Percentiles rank a stretch among this genome's conserved stretches.
Conservation (phyloP, 208 protist species). For the Strigomonas culicis region DNA sequence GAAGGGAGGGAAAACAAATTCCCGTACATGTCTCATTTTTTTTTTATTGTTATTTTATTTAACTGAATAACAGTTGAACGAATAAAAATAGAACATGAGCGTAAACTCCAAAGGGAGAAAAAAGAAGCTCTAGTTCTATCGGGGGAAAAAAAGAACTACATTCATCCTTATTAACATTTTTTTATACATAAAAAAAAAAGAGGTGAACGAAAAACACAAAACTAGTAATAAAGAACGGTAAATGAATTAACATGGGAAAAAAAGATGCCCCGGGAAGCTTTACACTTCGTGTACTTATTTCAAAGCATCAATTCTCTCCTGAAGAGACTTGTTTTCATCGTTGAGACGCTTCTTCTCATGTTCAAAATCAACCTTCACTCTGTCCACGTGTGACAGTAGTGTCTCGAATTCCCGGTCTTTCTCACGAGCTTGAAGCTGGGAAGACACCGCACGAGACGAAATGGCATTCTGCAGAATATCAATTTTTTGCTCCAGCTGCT, state of each 20-base stretch:
- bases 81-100: too few relatives aligned
- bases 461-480: conserved; percentile 67
- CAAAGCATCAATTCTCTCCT: conserved; percentile 19
- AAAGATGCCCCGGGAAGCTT: not conserved
- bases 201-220: conserved; percentile 6
- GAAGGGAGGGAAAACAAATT: not conserved
- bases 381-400: conserved; percentile 40
- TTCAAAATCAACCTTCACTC: conserved; percentile 52
- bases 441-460: conserved; percentile 44
- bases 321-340: conserved; percentile 44
- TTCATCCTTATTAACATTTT: not conserved
- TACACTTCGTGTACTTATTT: conserved; percentile 14
- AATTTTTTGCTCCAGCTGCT: conserved; percentile 73
- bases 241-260: not conserved
- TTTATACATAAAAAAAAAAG: not conserved
- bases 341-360: conserved; percentile 42
- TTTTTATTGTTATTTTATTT: too few relatives aligned
- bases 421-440: conserved; percentile 45
- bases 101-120: too few relatives aligned
- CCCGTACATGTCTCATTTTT: too few relatives aligned
- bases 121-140: too few relatives aligned
- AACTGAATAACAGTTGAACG: too few relatives aligned
- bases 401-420: conserved; percentile 61
- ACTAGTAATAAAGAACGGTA: not conserved
- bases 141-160: not conserved